Evolutionary conservation across 2,329 filamentous ascomycete genomes (phyloP), one percentile per base, ranked within the genome.

Genomic region (Colletotrichum chrysophilum): DNA sequence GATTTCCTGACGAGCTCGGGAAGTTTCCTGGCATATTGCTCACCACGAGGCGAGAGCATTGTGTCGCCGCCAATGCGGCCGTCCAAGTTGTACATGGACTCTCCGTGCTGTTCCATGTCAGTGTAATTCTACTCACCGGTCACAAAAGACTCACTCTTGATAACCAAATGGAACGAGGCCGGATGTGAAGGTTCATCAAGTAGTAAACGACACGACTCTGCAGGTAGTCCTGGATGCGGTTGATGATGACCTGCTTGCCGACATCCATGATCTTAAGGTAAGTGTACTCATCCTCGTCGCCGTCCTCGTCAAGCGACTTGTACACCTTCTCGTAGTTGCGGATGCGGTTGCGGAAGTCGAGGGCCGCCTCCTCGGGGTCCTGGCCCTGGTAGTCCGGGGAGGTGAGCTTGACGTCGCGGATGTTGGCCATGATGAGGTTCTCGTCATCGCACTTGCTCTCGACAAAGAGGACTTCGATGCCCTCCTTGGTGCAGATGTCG

Each of bases 251-350:
- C 82, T 98, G 95, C 79, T 95, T 95, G 75, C 97, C 96, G 14
- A 98, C 95, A 82, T 99, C 94, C 89, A 98, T 97, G 82, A 99
- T 94, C 87, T 99, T 98, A 83, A 98, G 94, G 83, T 98, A 99
- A 48, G 97, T 98, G 80, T 97, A 92, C 79, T 96, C 90, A 79
- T 91, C 92, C 88, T 98, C 96, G 78, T 97, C 94, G 56, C 87
- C 88, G 77, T 92, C 90, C 79, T 94, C 94, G 79, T 97, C 95
- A 80, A 99, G 95, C 2, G 95, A 96, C 86, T 98, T 92, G 85
- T 99, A 99, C 32, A 97, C 94, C 85, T 97, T 97, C 85, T 99
- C 97, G 85, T 99, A 99, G 85, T 98, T 98, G 81, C 94, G 93
- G 82, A 99, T 99, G 77, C 97, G 94, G 81, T 97, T 94, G 77